Evolutionary conservation across 306 rosid genomes (phyloP), one percentile per base, ranked within the genome.

Genomic region (Cicer pinnatifidum): DNA sequence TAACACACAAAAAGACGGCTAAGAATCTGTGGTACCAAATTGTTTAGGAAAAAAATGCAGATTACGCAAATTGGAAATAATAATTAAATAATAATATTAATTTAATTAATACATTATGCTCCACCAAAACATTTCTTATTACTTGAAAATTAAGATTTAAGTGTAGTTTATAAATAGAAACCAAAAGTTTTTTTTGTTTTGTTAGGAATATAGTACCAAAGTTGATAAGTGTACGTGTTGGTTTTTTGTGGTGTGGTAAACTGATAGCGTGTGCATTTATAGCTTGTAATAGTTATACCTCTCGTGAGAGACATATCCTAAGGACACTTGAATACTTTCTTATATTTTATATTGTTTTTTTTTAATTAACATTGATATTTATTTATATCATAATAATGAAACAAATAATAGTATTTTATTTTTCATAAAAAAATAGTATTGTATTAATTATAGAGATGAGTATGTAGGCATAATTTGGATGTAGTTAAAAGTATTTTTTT

Each of bases 1-100:
- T 58, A 38, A 79, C 35, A 3, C 88, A 82, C 89, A 69, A 82
- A 58, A 82, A 57, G 86, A 86, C 88, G 89, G 87, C 86, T 80
- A 82, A 84, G 17, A 37, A 69, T 82, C 40, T 67, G 70, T 79
- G 70, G 40, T 78, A 71, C 74, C 52, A 54, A 23, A 64, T 15
- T 28, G 35, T 28, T 28, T 28, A 28, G 57, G 17, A n/a, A 5
- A 51, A 40, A 3, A 23, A 2, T 9, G 46, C 9, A 68, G 16
- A 75, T 28, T 38, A 57, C 43, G 66, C 81, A 68, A 78, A 52
- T 53, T 35, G 4, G 0, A 54, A 54, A 39, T 11, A 12, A 33
- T 39, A 59, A 60, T 16, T 0, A 40, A 23, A 23, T 23, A 23
- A 40, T 5, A 5, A 45, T 38, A 58, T 13, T 12, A 50, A 40